phyloP scores from a whole-genome alignment of 106 monocot species.

The Posidonia australis region DNA sequence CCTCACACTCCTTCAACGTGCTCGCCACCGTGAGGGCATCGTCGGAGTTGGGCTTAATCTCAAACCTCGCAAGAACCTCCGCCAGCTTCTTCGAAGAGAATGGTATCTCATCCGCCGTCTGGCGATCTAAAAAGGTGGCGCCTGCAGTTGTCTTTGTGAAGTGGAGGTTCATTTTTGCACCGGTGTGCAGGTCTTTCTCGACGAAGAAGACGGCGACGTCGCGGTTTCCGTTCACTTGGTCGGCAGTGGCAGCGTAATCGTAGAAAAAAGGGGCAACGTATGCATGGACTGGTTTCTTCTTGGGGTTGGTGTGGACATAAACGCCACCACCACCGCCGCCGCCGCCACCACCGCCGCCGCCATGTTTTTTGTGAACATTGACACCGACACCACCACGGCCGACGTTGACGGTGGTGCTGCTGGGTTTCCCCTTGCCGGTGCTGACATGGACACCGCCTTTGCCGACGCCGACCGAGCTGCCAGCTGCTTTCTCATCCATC shows the following conservation, averaged over 20 bases:
- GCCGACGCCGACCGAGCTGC: slow-evolving; percentile 12
- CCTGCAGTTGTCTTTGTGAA: slow-evolving; percentile 19
- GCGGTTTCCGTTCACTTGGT: slow-evolving; percentile 38
- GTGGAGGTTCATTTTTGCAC: slow-evolving; percentile 32
- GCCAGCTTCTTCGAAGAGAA: slow-evolving; percentile 43
- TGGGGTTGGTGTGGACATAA: slow-evolving; percentile 13
- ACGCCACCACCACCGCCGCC: slow-evolving; percentile 21
- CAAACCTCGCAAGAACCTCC: slow-evolving; percentile 24
- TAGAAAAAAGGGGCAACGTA: slow-evolving; percentile 16
- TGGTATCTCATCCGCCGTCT: slow-evolving; percentile 32
- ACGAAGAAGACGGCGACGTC: slow-evolving; percentile 37
- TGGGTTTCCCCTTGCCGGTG: slow-evolving; percentile 12
- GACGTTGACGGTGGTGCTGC: slow-evolving; percentile 25
- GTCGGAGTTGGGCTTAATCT: slow-evolving; percentile 25
- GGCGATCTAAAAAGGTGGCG: slow-evolving; percentile 23
- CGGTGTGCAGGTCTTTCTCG: slow-evolving; percentile 42
- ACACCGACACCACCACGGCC: slow-evolving; percentile 24
- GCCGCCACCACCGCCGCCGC: slow-evolving; percentile 14
- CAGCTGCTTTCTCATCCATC: slow-evolving; percentile 12
- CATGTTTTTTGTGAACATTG: slow-evolving; percentile 1
- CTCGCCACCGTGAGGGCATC: slow-evolving; percentile 17
- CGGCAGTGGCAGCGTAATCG: slow-evolving; percentile 28
- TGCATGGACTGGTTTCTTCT: slow-evolving; percentile 1
- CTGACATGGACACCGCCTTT: slow-evolving; percentile 21
- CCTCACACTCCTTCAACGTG: slow-evolving; percentile 43